Percentiles rank a stretch among this genome's conserved stretches.
Evolutionary conservation across 805 yeast species (phyloP).

Genomic region (Alloascoidea hylecoeti): DNA sequence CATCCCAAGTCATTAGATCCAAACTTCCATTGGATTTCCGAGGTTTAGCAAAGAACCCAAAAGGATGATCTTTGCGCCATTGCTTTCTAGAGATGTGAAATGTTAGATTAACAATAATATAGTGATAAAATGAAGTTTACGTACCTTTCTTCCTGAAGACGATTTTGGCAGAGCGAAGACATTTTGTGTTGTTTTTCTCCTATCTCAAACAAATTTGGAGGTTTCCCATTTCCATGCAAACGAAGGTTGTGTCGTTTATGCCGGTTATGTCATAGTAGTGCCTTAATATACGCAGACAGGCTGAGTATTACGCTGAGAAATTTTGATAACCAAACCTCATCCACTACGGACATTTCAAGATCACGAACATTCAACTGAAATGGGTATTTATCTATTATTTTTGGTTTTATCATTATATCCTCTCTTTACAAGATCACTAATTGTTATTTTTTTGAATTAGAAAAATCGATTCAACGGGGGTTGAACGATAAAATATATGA

Average conservation of each 20-base stretch:
- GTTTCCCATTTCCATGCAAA: too few species aligned
- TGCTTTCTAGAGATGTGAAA: conserved; percentile 44
- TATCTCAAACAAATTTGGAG: too few species aligned
- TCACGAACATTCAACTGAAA: too few species aligned
- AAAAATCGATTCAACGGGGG: conserved; percentile 36
- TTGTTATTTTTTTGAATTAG: conserved; percentile 16
- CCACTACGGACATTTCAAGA: too few species aligned
- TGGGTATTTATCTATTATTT: too few species aligned
- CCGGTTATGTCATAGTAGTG: too few species aligned
- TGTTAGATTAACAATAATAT: conserved; percentile 1
- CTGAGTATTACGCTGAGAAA: too few species aligned
- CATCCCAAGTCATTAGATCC: conserved; percentile 79
- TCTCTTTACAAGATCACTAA: too few species aligned
- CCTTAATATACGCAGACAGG: too few species aligned
- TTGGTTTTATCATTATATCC: too few species aligned
- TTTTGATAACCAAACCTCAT: too few species aligned
- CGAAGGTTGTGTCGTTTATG: too few species aligned
- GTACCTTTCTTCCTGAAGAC: conserved; percentile 79
- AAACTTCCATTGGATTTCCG: conserved; percentile 68
- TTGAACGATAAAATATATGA: conserved; percentile 44
- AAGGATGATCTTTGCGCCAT: conserved; percentile 98
- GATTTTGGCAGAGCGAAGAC: conserved; percentile 54
- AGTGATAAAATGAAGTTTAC: conserved; percentile 2
- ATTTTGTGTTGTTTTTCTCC: conserved; percentile 10
- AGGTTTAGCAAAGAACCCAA: conserved; percentile 94